Percentiles rank a stretch among this genome's conserved stretches.
phyloP scores from a whole-genome alignment of 2,329 filamentous ascomycete species.

The Aspergillus melleus region DNA sequence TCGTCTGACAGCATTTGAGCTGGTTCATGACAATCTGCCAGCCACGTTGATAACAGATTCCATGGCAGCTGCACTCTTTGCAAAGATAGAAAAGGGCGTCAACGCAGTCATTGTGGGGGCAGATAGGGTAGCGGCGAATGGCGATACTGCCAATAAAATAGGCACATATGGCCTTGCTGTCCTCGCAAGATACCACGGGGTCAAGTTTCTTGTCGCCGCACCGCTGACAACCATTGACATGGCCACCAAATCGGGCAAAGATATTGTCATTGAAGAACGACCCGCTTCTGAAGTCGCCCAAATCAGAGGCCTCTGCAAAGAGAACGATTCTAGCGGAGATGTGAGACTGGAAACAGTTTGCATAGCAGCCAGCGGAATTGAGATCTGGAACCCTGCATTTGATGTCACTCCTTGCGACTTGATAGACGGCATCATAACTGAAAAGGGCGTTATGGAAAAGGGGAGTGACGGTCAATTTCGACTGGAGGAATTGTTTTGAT shows the following conservation, averaged over 20 bases:
- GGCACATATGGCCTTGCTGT: conserved; percentile 92
- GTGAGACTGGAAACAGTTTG: conserved; percentile 64
- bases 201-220: conserved; percentile 94
- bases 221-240: conserved; percentile 93
- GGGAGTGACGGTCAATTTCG: conserved; percentile 68
- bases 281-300: conserved; percentile 78
- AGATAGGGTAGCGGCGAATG: conserved; percentile 92
- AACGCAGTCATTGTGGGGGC: conserved; percentile 90
- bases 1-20: conserved; percentile 89
- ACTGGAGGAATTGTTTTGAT: conserved; percentile 40
- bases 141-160: conserved; percentile 98
- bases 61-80: conserved; percentile 88
- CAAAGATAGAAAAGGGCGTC: conserved; percentile 61
- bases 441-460: conserved; percentile 84
- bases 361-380: conserved; percentile 73
- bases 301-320: conserved; percentile 73
- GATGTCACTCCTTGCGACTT: conserved; percentile 87
- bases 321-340: conserved; percentile 52
- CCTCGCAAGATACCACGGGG: conserved; percentile 80
- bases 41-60: conserved; percentile 92
- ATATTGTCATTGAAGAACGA: conserved; percentile 90
- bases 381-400: conserved; percentile 96
- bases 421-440: conserved; percentile 93
- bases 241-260: conserved; percentile 70
- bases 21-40: conserved; percentile 91